Percentiles rank a stretch among this genome's conserved stretches.
Conservation (phyloP, 306 rosid genomes). For the Corylus americana region DNA sequence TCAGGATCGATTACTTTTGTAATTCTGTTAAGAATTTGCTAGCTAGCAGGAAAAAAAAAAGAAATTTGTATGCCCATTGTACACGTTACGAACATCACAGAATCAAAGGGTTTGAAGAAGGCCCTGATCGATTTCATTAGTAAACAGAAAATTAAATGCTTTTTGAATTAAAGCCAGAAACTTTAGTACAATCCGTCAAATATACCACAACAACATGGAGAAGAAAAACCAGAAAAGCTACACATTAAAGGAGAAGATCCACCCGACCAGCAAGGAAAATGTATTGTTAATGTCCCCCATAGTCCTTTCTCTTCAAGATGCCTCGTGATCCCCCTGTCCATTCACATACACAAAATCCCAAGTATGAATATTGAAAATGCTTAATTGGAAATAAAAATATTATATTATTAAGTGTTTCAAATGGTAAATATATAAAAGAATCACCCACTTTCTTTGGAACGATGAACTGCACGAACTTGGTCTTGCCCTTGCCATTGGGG, state of each 20-base stretch:
- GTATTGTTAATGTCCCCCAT: not conserved
- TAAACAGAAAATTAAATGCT: not conserved
- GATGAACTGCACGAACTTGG: constrained; percentile 54
- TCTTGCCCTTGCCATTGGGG: constrained; percentile 39
- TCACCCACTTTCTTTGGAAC: constrained; percentile 50
- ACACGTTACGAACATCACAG: not conserved
- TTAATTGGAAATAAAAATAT: not conserved
- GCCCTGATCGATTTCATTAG: not conserved
- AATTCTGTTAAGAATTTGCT: too few species aligned
- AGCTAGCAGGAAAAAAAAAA: too few species aligned
- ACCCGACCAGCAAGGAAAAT: not conserved
- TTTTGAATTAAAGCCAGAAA: not conserved
- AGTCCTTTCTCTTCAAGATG: not conserved
- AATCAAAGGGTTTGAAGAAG: not conserved
- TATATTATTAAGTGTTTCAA: not conserved
- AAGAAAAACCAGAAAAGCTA: not conserved
- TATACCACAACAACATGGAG: not conserved
- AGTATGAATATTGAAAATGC: not conserved
- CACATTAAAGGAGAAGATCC: not conserved
- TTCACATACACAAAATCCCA: not conserved
- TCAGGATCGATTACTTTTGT: too few species aligned
- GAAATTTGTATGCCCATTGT: not conserved
- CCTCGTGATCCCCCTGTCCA: not conserved
- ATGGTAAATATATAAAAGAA: not conserved
- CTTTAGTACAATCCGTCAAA: not conserved